These are phyloP conservation scores for Macrocybe sp. DNA, from an alignment of 1,284 basidiomycete genomes.

Conservation along the genomic window DNA sequence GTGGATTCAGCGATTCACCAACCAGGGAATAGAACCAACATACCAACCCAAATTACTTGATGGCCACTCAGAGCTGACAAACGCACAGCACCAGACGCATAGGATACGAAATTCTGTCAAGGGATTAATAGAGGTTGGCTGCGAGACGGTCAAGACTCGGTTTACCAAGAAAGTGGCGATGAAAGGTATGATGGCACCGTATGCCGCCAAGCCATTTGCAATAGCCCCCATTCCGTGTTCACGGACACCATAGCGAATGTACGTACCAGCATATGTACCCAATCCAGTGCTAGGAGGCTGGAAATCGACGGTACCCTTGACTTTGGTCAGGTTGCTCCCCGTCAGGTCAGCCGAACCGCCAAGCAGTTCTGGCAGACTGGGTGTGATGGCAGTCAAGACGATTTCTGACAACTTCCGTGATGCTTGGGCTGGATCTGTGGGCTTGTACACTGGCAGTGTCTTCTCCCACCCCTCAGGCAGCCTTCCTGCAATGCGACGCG, in stretches of 20 bases:
- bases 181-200: constrained; percentile 83
- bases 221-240: constrained; percentile 98
- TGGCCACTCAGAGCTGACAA: constrained; percentile 86
- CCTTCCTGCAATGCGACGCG: constrained; percentile 78
- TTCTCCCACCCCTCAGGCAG: constrained; percentile 89
- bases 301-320: constrained; percentile 84
- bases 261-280: constrained; percentile 83
- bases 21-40: constrained; percentile 28
- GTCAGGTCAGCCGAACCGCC: constrained; percentile 94
- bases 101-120: constrained; percentile 86
- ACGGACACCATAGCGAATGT: constrained; percentile 95
- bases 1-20: constrained; percentile 1
- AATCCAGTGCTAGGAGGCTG: constrained; percentile 85
- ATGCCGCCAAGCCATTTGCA: constrained; percentile 85
- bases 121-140: constrained; percentile 3
- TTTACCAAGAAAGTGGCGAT: constrained; percentile 82
- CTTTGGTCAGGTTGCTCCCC: constrained; percentile 87
- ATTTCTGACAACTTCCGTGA: constrained; percentile 94
- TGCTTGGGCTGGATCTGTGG: constrained; percentile 79
- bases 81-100: constrained; percentile 89
- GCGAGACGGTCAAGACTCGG: constrained; percentile 2
- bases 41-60: constrained; percentile 90
- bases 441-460: constrained; percentile 78
- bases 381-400: constrained; percentile 74
- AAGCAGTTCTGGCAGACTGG: constrained; percentile 77